Percentiles rank a stretch among this genome's conserved stretches.
Evolutionary conservation across 768 basidiomycete species (phyloP).

Genomic region (Crassisporium funariophilum): DNA sequence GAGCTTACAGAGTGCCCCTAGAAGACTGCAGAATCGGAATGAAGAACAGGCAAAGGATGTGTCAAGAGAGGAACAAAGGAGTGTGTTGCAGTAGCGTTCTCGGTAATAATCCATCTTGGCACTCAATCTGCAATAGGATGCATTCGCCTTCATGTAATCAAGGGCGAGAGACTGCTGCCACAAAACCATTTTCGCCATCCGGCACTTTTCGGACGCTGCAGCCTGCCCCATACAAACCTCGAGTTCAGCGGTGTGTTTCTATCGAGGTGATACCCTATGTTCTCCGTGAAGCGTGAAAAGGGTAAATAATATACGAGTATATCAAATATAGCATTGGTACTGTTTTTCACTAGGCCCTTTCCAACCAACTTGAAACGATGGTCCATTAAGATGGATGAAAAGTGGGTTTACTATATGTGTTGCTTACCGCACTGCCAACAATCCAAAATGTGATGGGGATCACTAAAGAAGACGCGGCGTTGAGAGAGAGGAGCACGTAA

Average conservation of each 20-base stretch:
- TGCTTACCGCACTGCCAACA: slow-evolving; percentile 6
- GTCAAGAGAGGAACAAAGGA: slow-evolving; percentile 1
- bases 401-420: too few species aligned
- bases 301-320: too few species aligned
- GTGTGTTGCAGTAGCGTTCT: neutral
- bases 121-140: neutral
- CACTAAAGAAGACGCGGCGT: neutral
- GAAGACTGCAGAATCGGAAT: slow-evolving; percentile 1
- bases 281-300: too few species aligned
- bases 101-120: neutral
- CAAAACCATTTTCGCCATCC: neutral
- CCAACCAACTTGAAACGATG: too few species aligned
- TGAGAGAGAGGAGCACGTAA: neutral
- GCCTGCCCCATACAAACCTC: neutral
- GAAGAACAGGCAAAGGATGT: slow-evolving; percentile 1
- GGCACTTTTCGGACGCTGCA: neutral
- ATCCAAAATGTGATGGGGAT: slow-evolving; percentile 4
- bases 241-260: too few species aligned
- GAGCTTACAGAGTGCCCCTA: neutral
- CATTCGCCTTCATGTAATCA: neutral
- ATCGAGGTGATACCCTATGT: too few species aligned
- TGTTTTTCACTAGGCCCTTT: too few species aligned
- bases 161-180: neutral
- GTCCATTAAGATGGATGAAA: too few species aligned
- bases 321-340: too few species aligned